A percentile compares a stretch with the other conserved stretches of the same genome.
Conservation (phyloP, 768 basidiomycete genomes). For the Boletus barrowsii region DNA sequence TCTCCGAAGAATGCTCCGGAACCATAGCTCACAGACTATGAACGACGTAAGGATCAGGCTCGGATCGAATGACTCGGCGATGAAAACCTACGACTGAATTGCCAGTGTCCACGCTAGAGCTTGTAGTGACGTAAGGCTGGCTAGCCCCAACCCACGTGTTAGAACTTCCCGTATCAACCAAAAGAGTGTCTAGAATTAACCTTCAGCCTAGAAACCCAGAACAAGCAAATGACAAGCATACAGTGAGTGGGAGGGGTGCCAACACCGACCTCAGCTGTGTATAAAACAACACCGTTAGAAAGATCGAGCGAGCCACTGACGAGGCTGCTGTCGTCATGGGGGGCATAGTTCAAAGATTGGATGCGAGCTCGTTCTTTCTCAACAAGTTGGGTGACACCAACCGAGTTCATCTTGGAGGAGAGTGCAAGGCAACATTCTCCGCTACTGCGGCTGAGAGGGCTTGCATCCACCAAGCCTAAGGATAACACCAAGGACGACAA, state of each 20-base stretch:
- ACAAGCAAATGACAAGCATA: constrained; percentile 7
- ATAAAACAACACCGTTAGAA: constrained; percentile 26
- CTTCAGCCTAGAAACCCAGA: not conserved
- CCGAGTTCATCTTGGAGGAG: constrained; percentile 7
- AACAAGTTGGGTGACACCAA: constrained; percentile 11
- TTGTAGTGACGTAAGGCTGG: too few relatives aligned
- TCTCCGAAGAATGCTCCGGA: constrained; percentile 6
- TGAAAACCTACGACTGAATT: not conserved
- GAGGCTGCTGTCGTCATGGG: not conserved
- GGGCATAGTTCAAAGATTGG: constrained; percentile 2
- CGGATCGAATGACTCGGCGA: not conserved
- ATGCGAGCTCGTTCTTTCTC: constrained; percentile 23
- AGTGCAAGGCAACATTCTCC: constrained; percentile 14
- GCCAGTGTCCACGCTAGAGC: too few relatives aligned
- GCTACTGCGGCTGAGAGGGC: not conserved
- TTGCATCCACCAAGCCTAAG: constrained; percentile 1
- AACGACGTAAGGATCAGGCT: not conserved
- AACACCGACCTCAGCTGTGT: constrained; percentile 29
- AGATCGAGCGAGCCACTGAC: not conserved
- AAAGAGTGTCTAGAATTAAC: constrained; percentile 20
- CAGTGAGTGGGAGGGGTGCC: constrained; percentile 28
- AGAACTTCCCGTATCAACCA: constrained; percentile 31
- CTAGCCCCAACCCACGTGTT: too few relatives aligned
- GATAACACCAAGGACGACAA: constrained; percentile 12
- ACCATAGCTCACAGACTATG: constrained; percentile 1